Evolutionary conservation across 257 asterid species (phyloP), one percentile per base, ranked within the genome.

Genomic region (Avicennia marina): DNA sequence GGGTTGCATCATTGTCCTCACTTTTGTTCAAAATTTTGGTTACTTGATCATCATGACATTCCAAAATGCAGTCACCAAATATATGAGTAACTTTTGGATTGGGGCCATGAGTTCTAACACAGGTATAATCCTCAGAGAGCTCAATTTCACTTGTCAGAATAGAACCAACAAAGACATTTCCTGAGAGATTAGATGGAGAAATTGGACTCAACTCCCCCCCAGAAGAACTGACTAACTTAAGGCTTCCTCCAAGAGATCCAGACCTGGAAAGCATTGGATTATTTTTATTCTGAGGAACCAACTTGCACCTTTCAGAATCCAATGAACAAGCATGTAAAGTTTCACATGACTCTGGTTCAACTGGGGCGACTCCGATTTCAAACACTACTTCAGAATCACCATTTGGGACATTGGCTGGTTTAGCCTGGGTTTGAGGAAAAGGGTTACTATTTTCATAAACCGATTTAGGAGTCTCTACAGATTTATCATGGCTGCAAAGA

Each of bases 101-200:
- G 2, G 97, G 83, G 38, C 97, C 97, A 60, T 76, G 95, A 54
- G 69, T 77, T 66, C 69, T 82, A 63, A 90, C 94, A 63, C 96
- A 86, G 17, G 97, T 90, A 70, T 90, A 90, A 70, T 86, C 91
- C 81, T 90, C 97, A 47, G 94, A 90, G 62, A 82, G 95, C 76
- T 86, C 95, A 26, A 82, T 86, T 74, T 90, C 96, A 66, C 83
- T 75, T 2, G 83, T 63, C 5, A 84, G 68, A 60, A 84, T 74
- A 36, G 80, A 50, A 58, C 75, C 71, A 50, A 58, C 39, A 19
- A 77, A 69, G 67, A 72, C 52, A 45, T 38, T 62, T 53, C 60
- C 72, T 29, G 72, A 55, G 29, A 53, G 60, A 60, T 13, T 22
- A 19, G 75, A 46, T 32, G 65, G 65, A 39, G 68, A 71, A 48